Percentiles rank a stretch among this genome's conserved stretches.
These are phyloP conservation scores for Prunella vulgaris DNA, from an alignment of 257 asterid genomes.

Conservation along the genomic window DNA sequence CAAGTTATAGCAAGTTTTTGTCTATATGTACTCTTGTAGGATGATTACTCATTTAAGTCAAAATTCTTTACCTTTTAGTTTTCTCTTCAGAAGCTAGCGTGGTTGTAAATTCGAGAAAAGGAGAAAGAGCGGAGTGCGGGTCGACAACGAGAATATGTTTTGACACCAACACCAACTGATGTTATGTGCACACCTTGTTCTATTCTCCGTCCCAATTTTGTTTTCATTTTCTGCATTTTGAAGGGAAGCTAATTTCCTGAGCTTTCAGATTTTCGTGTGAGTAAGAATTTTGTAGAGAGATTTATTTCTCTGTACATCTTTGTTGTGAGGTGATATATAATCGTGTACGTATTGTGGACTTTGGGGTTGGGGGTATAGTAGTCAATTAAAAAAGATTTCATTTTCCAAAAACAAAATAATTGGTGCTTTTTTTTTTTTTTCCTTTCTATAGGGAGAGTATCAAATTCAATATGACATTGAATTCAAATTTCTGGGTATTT, in stretches of 20 bases:
- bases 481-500: not conserved
- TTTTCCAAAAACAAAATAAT: not conserved
- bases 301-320: not conserved
- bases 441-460: not conserved
- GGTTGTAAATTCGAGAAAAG: not conserved
- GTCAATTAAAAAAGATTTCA: not conserved
- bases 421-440: not conserved
- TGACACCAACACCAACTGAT: not conserved
- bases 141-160: conserved; percentile 15
- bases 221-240: not conserved
- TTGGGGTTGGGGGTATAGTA: not conserved
- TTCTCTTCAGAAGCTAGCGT: conserved; percentile 17
- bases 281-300: not conserved
- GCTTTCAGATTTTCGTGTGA: not conserved
- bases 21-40: not conserved
- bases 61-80: not conserved
- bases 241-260: not conserved
- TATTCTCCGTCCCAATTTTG: not conserved
- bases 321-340: not conserved
- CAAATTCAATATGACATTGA: not conserved
- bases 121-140: conserved; percentile 12
- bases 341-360: not conserved
- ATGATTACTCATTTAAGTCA: not conserved
- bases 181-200: not conserved
- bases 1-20: too few relatives aligned